Evolutionary conservation across 2,329 filamentous ascomycete genomes (phyloP), one percentile per base, ranked within the genome.

Genomic region (Verticillium albo-atrum): DNA sequence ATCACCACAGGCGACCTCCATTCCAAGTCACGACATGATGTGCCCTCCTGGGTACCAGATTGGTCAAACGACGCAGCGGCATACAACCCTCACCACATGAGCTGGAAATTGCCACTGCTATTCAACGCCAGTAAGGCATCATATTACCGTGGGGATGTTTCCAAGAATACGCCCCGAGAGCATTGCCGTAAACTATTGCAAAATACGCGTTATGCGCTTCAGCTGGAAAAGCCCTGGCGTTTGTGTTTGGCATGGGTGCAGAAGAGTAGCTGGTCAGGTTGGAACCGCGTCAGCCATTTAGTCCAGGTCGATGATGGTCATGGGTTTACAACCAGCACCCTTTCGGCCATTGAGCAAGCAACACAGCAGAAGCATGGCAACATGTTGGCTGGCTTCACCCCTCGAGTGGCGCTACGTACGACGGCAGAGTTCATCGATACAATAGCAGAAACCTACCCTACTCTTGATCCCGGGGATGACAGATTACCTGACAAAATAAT

Each of bases 1-100:
- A 55, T 63, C 17, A 58, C 57, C n/a, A 50, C 57, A 1, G 55
- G 54, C 15, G 61, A 65, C 6, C 51, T 64, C 6, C 47, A 57
- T 1, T 30, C 59, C 2, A 65, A 65, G 23, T 52, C 23, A 1
- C 50, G 61, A 5, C 50, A 51, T 1, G 60, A 64, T 12, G 50
- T 64, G 1, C 62, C 60, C 0, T 63, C 58, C 6, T 65, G 60
- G 60, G 64, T 66, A 0, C 64, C 64, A 6, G 64, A 64, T 30
- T 65, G 62, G 63, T 60, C 58, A 10, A 57, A 62, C 10, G 57
- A 64, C 1, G 55, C 52, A 12, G 20, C 26, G 26, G 25, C 35
- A 17, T 53, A 58, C 20, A 20, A 55, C 6, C 60, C 60, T 9
- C 10, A 55, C 1, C 30, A 26, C 10, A 23, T 63, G 7, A 55